These are phyloP conservation scores for Fusarium zealandicum DNA, from an alignment of 2,329 filamentous ascomycete genomes.

Conservation along the genomic window DNA sequence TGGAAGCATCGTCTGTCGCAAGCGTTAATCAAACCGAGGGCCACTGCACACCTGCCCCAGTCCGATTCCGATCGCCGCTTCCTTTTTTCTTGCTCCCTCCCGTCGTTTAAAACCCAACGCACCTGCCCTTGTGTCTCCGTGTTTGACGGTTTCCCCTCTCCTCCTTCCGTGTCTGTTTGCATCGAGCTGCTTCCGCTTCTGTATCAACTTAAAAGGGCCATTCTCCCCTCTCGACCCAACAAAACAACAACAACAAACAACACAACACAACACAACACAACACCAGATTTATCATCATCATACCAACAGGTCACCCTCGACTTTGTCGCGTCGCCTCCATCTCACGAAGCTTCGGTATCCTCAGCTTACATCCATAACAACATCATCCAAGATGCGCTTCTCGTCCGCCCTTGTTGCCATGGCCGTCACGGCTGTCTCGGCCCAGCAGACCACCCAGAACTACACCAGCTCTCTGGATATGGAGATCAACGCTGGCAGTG, in stretches of 20 bases:
- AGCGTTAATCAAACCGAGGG: slow-evolving; percentile 42
- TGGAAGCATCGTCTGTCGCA: slow-evolving; percentile 32
- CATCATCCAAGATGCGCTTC: slow-evolving; percentile 51
- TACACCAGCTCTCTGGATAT: slow-evolving; percentile 54
- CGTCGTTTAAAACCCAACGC: slow-evolving; percentile 36
- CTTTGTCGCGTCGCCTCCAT: slow-evolving; percentile 14
- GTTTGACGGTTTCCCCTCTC: slow-evolving; percentile 2
- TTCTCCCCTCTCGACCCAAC: slow-evolving; percentile 2
- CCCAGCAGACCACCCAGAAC: slow-evolving; percentile 49
- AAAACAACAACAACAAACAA: slow-evolving; percentile 18
- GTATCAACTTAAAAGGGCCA: slow-evolving; percentile 24
- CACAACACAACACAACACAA: no score
- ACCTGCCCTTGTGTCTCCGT: slow-evolving; percentile 27
- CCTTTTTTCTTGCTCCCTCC: slow-evolving; percentile 29
- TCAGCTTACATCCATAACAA: slow-evolving; percentile 11
- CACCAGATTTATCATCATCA: slow-evolving; percentile 32
- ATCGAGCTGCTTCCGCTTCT: slow-evolving; percentile 5
- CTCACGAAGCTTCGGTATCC: background rate
- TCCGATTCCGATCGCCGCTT: slow-evolving; percentile 36
- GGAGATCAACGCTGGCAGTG: slow-evolving; percentile 50
- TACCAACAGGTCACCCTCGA: slow-evolving; percentile 25
- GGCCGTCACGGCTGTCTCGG: slow-evolving; percentile 53
- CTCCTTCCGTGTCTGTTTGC: slow-evolving; percentile 22
- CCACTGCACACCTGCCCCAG: slow-evolving; percentile 35
- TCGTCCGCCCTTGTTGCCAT: slow-evolving; percentile 52